Conservation (phyloP, 169 alveolate species). For the Plasmodium vivax region DNA sequence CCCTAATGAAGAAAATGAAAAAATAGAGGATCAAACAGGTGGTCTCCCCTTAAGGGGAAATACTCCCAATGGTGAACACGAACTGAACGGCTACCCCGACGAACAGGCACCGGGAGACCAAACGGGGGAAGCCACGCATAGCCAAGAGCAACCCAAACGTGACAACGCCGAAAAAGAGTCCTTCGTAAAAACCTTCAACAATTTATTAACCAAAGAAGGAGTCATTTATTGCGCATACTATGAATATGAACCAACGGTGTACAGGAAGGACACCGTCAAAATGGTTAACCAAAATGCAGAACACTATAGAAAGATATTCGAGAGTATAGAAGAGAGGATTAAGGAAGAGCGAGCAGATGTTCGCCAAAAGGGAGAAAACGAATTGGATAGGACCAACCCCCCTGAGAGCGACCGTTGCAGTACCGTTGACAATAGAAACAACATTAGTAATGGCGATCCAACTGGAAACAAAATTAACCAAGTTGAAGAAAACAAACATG, state of each 20-base stretch:
- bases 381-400: background rate
- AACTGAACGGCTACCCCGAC: background rate
- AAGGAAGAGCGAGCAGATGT: background rate
- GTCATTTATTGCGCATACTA: constrained; percentile 62
- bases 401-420: background rate
- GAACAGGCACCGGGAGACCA: background rate
- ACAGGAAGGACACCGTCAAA: constrained; percentile 65
- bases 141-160: background rate
- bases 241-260: constrained; percentile 56
- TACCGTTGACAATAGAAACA: background rate
- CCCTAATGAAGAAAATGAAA: background rate
- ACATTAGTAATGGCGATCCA: background rate
- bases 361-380: background rate
- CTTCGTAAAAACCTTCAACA: constrained; percentile 23
- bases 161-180: background rate
- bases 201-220: constrained; percentile 54
- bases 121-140: background rate
- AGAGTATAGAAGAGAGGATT: constrained; percentile 15
- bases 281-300: constrained; percentile 34
- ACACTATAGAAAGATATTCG: constrained; percentile 37
- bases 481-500: background rate
- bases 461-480: background rate
- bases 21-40: background rate
- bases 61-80: background rate
- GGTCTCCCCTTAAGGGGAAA: background rate